Conservation (phyloP, 768 basidiomycete genomes). For the Suillus brevipes region DNA sequence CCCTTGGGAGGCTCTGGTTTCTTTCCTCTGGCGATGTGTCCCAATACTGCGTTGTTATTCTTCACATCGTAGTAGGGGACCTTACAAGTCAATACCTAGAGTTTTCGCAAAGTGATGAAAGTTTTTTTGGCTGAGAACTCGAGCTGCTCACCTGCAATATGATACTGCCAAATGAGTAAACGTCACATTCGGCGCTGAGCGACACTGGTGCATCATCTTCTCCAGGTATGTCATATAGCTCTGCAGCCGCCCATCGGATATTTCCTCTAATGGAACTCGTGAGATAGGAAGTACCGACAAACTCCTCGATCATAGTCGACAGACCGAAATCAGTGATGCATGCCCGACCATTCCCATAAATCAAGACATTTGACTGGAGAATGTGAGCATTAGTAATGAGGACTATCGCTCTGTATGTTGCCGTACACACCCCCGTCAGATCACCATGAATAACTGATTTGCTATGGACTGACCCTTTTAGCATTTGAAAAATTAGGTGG, state of each 20-base stretch:
- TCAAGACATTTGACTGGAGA: constrained; percentile 23
- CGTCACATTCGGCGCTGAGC: constrained; percentile 35
- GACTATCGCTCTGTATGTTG: background rate
- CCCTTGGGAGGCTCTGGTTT: background rate
- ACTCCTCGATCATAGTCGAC: constrained; percentile 19
- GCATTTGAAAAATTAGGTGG: background rate
- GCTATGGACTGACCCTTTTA: constrained; percentile 4
- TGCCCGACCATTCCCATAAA: constrained; percentile 40
- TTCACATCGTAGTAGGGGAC: constrained; percentile 8
- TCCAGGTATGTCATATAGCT: constrained; percentile 7
- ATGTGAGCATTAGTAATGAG: background rate
- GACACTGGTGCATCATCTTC: background rate
- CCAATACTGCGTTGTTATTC: background rate
- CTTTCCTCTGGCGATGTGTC: background rate
- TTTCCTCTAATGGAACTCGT: constrained; percentile 39
- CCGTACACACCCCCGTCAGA: constrained; percentile 8
- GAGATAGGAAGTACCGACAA: constrained; percentile 29
- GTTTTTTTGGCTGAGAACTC: background rate
- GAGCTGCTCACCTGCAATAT: constrained; percentile 8
- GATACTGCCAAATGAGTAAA: constrained; percentile 40
- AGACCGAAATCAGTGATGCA: constrained; percentile 35
- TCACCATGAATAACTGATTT: constrained; percentile 7
- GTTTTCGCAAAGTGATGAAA: background rate
- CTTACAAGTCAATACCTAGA: constrained; percentile 7
- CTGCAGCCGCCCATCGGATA: constrained; percentile 49